A percentile compares a stretch with the other conserved stretches of the same genome.
phyloP scores from a whole-genome alignment of 352 stramenopile species.

The Phytophthora podocarpi region DNA sequence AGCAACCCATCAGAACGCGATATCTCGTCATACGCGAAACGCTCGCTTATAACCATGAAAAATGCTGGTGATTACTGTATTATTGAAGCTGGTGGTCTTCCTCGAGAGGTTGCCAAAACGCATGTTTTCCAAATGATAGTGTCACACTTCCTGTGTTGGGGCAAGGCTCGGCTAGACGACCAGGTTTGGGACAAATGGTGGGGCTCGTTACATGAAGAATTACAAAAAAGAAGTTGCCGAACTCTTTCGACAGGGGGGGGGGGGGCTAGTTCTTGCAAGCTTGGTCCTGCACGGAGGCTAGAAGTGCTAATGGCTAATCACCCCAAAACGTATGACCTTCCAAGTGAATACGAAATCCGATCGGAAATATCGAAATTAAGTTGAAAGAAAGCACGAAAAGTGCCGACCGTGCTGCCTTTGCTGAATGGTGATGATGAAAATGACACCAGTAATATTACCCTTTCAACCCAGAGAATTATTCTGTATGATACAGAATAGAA shows the following conservation, averaged over 20 bases:
- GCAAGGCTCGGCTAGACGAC: constrained; percentile 3
- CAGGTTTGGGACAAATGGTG: constrained; percentile 4
- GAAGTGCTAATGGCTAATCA: constrained; percentile 1
- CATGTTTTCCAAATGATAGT: neutral
- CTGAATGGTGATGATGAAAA: too few relatives aligned
- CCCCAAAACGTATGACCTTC: constrained; percentile 7
- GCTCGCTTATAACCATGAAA: constrained; percentile 2
- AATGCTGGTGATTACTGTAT: constrained; percentile 4
- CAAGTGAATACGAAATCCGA: constrained; percentile 16
- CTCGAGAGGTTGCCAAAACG: neutral
- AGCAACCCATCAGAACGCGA: too few relatives aligned
- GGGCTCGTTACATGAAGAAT: constrained; percentile 3
- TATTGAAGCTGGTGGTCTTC: constrained; percentile 1
- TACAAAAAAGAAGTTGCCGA: constrained; percentile 7
- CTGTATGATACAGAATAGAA: constrained; percentile 21
- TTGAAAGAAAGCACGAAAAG: too few relatives aligned
- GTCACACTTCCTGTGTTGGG: neutral
- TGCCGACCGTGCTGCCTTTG: too few relatives aligned
- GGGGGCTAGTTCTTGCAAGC: constrained; percentile 5
- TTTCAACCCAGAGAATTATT: constrained; percentile 9
- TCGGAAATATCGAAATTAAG: constrained; percentile 12
- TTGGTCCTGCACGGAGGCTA: constrained; percentile 11
- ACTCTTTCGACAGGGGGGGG: neutral
- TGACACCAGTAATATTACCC: too few relatives aligned
- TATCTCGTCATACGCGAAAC: too few relatives aligned